Conservation (phyloP, 2,329 filamentous ascomycete species). For the Fusarium brachygibbosum region DNA sequence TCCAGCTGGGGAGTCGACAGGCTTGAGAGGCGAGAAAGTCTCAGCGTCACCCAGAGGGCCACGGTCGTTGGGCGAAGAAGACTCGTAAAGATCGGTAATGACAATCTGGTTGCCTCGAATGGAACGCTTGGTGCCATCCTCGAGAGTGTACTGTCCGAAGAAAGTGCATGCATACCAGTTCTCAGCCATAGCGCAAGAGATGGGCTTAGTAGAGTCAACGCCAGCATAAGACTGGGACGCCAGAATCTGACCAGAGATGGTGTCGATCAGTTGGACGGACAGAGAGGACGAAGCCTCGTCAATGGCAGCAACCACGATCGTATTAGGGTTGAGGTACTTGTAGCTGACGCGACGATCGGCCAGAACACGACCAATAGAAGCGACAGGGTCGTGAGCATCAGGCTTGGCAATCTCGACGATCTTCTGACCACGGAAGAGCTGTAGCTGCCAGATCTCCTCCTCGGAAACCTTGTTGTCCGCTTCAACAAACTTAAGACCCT, state of each 20-base stretch:
- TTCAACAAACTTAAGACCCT: constrained; percentile 66
- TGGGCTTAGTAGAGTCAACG: constrained; percentile 79
- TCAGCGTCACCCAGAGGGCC: constrained; percentile 77
- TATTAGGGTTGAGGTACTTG: constrained; percentile 95
- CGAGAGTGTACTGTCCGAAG: constrained; percentile 71
- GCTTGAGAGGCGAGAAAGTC: constrained; percentile 84
- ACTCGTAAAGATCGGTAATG: constrained; percentile 92
- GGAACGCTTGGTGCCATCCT: constrained; percentile 65
- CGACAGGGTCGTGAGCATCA: constrained; percentile 85
- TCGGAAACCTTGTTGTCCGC: constrained; percentile 59
- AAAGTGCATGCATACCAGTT: constrained; percentile 96
- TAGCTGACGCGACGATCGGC: constrained; percentile 94
- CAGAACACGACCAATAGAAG: constrained; percentile 94
- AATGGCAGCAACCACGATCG: constrained; percentile 79
- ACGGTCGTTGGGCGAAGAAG: constrained; percentile 83
- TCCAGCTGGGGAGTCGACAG: constrained; percentile 68
- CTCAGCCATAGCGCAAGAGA: constrained; percentile 85
- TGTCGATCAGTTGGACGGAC: constrained; percentile 85
- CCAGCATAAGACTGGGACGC: constrained; percentile 77
- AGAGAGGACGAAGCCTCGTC: constrained; percentile 71
- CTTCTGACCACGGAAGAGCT: constrained; percentile 73
- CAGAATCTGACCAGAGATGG: constrained; percentile 85
- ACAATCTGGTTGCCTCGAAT: constrained; percentile 89
- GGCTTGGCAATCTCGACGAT: constrained; percentile 77
- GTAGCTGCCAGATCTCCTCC: constrained; percentile 79